phyloP scores from a whole-genome alignment of 73 alveolate genomes.

The Paramecium sonneborni region DNA sequence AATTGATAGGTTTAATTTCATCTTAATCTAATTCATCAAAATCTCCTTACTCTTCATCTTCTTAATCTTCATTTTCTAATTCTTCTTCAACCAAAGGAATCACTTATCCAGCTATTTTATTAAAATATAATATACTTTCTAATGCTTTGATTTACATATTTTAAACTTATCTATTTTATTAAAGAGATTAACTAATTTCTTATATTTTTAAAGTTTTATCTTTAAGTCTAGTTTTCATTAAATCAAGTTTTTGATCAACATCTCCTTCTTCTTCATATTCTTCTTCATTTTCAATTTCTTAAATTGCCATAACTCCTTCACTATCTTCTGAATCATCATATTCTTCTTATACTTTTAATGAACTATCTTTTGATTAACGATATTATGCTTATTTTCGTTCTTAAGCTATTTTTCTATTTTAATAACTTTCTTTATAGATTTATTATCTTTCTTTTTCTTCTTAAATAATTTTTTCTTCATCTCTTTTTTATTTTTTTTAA shows the following conservation, averaged over 20 bases:
- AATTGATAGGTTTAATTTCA: constrained; percentile 30
- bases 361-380: constrained; percentile 58
- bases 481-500: constrained; percentile 37
- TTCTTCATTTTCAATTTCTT: constrained; percentile 70
- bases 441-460: constrained; percentile 16
- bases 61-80: constrained; percentile 56
- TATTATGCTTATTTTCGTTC: constrained; percentile 58
- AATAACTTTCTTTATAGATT: constrained; percentile 39
- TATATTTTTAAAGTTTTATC: constrained; percentile 62
- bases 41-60: constrained; percentile 32
- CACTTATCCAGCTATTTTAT: constrained; percentile 54
- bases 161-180: constrained; percentile 29
- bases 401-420: constrained; percentile 43
- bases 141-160: constrained; percentile 41
- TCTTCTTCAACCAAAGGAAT: not conserved
- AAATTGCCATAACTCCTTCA: constrained; percentile 49
- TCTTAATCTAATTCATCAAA: constrained; percentile 53
- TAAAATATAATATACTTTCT: not conserved
- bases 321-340: constrained; percentile 58
- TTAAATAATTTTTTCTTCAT: constrained; percentile 38
- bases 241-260: constrained; percentile 57
- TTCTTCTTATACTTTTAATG: constrained; percentile 59
- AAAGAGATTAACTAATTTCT: constrained; percentile 32
- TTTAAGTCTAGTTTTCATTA: constrained; percentile 55
- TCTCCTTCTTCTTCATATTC: constrained; percentile 68